A percentile compares a stretch with the other conserved stretches of the same genome.
Conservation (phyloP, 2,329 filamentous ascomycete species). For the Aspergillus carbonarius region DNA sequence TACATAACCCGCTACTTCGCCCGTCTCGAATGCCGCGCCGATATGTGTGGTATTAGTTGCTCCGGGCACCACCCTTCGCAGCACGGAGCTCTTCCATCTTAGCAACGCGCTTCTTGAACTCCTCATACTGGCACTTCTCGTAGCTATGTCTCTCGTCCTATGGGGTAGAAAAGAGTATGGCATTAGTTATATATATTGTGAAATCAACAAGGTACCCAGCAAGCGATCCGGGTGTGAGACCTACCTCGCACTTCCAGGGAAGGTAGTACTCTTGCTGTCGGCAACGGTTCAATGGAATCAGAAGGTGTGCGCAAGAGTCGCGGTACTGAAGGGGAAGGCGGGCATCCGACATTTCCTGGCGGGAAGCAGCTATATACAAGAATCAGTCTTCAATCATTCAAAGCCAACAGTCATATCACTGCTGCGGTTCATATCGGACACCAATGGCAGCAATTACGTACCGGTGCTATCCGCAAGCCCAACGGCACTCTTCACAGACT, state of each 20-base stretch:
- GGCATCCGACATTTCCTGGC: conserved; percentile 92
- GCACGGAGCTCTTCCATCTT: conserved; percentile 97
- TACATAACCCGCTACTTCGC: conserved; percentile 38
- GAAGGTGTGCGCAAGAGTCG: conserved; percentile 90
- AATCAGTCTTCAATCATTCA: conserved; percentile 13
- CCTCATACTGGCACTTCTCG: conserved; percentile 98
- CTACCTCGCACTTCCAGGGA: conserved; percentile 96
- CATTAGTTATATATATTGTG: background rate
- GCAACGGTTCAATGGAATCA: conserved; percentile 95
- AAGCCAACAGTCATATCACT: conserved; percentile 6
- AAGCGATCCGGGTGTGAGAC: conserved; percentile 29
- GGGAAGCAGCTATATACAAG: conserved; percentile 36
- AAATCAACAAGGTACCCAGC: background rate
- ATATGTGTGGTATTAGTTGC: conserved; percentile 61
- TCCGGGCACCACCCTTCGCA: conserved; percentile 78
- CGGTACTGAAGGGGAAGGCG: conserved; percentile 86
- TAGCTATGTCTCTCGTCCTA: conserved; percentile 96
- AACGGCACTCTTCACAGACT: conserved; percentile 50
- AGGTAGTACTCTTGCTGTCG: conserved; percentile 88
- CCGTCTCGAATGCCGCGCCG: conserved; percentile 27
- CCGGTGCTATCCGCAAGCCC: conserved; percentile 44
- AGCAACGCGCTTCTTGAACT: conserved; percentile 96
- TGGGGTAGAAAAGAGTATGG: background rate
- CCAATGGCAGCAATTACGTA: conserved; percentile 34
- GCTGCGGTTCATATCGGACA: conserved; percentile 8